These are phyloP conservation scores for Xanthoparmelia taractica DNA, from an alignment of 495 filamentous ascomycete genomes.

Conservation along the genomic window DNA sequence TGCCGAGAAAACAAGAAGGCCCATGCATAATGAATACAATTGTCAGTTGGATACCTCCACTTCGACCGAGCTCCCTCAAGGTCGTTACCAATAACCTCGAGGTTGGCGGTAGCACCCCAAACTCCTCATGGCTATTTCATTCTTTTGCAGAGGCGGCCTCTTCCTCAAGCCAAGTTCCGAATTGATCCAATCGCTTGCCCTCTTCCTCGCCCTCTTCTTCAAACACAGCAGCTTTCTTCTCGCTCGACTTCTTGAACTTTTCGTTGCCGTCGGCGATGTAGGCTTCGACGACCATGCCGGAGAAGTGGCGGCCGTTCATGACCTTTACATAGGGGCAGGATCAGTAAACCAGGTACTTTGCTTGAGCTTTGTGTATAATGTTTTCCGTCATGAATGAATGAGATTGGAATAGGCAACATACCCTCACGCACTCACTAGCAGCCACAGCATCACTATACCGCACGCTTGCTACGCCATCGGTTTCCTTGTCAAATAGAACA, in stretches of 20 bases:
- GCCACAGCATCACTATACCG: slow-evolving; percentile 61
- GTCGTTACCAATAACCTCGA: not conserved
- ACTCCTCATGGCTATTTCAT: not conserved
- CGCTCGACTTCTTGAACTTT: slow-evolving; percentile 62
- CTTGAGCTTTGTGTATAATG: not conserved
- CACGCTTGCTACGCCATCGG: slow-evolving; percentile 80
- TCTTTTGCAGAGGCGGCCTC: not conserved
- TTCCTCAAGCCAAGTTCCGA: slow-evolving; percentile 49
- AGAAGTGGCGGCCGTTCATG: slow-evolving; percentile 80
- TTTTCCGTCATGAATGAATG: not conserved
- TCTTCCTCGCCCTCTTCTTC: slow-evolving; percentile 43
- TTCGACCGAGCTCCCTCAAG: not conserved
- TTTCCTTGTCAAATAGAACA: slow-evolving; percentile 81
- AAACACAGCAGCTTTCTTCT: slow-evolving; percentile 37
- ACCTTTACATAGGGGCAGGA: slow-evolving; percentile 31
- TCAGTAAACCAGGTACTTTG: not conserved
- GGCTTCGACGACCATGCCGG: slow-evolving; percentile 63
- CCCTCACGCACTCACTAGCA: slow-evolving; percentile 63
- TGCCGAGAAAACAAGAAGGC: not conserved
- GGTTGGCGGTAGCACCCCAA: not conserved
- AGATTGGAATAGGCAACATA: slow-evolving; percentile 27
- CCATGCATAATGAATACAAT: not conserved
- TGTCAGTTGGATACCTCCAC: not conserved
- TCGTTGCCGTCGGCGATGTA: slow-evolving; percentile 68
- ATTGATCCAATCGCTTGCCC: slow-evolving; percentile 45